phyloP scores from a whole-genome alignment of 2,329 filamentous ascomycete genomes.

The Claviceps maximensis region DNA sequence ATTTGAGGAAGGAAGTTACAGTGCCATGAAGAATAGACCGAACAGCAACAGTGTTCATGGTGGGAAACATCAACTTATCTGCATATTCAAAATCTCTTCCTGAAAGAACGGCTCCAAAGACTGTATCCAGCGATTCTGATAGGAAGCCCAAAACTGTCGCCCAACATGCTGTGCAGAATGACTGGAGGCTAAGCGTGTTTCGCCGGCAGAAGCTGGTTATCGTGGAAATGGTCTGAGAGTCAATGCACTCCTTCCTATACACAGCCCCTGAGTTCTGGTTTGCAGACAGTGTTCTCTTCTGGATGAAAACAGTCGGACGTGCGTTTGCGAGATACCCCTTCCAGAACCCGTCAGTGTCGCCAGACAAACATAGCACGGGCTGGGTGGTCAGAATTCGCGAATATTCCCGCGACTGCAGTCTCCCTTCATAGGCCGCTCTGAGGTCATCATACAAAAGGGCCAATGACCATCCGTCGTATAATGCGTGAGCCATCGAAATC shows the following conservation, averaged over 20 bases:
- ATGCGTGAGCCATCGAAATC: slow-evolving; percentile 69
- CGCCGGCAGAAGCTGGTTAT: slow-evolving; percentile 47
- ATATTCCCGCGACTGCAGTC: slow-evolving; percentile 26
- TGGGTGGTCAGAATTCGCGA: slow-evolving; percentile 9
- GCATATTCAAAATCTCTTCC: slow-evolving; percentile 65
- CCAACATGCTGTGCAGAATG: slow-evolving; percentile 66
- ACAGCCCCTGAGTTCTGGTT: slow-evolving; percentile 1
- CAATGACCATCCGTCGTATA: slow-evolving; percentile 85
- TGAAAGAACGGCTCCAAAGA: slow-evolving; percentile 72
- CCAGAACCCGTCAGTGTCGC: slow-evolving; percentile 49
- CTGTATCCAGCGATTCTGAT: slow-evolving; percentile 54
- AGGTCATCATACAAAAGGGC: slow-evolving; percentile 61
- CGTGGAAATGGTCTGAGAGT: not conserved
- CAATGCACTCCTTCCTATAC: slow-evolving; percentile 8
- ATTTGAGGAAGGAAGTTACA: slow-evolving; percentile 48
- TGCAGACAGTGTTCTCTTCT: not conserved
- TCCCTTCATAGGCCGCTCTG: slow-evolving; percentile 44
- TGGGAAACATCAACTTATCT: slow-evolving; percentile 63
- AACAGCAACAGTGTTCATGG: slow-evolving; percentile 80
- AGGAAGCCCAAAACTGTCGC: slow-evolving; percentile 53
- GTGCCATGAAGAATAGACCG: slow-evolving; percentile 61
- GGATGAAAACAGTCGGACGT: slow-evolving; percentile 21
- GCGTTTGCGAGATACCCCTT: slow-evolving; percentile 46
- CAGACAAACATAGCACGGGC: slow-evolving; percentile 1
- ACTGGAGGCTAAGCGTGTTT: slow-evolving; percentile 59